Evolutionary conservation across 2,329 filamentous ascomycete species (phyloP), one percentile per base, ranked within the genome.

Genomic region (Tolypocladium tundrense): DNA sequence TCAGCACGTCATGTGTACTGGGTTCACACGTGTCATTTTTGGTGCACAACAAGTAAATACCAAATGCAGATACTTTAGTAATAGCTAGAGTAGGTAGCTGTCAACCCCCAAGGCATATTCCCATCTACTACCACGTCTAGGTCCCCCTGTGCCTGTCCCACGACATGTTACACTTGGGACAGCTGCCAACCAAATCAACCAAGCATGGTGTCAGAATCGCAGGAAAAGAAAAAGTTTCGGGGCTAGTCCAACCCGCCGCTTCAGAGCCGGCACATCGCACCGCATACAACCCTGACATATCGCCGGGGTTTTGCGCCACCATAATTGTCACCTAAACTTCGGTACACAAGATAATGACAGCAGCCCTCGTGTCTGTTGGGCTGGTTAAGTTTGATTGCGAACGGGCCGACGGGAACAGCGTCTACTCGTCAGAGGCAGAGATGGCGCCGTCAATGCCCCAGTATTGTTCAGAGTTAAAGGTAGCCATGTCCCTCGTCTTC

Each of bases 381-480:
- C 27, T 19, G 8, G 27, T 4, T 4, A 14, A n/a, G 16, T 11
- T 21, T n/a, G 31, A 21, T 35, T 14, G 19, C 19, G 10, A 51
- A 52, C n/a, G 27, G 19, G 19, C 19, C 2, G 19, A 24, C 27
- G 19, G 19, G 27, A 60, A 41, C 48, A 42, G 8, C 14, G n/a
- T 39, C 35, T 55, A 57, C 21, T 54, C 35, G 48, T 62, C 61
- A 53, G 62, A 68, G 11, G 58, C 54, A n/a, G 64, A 62, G 7
- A 67, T 58, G 39, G 67, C 66, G n/a, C 69, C 70, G 39, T 65
- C 65, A 56, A 88, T 83, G 39, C 90, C 91, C 88, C 90, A 94
- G 72, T 79, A 91, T 69, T 85, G 81, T 75, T 96, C 91, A 2
- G 88, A 83, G 59, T 83, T 80, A 70, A 87, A 89, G 1, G 87